Evolutionary conservation across 176 grass and related monocot species (phyloP).

Genomic region (Musa itinerans): DNA sequence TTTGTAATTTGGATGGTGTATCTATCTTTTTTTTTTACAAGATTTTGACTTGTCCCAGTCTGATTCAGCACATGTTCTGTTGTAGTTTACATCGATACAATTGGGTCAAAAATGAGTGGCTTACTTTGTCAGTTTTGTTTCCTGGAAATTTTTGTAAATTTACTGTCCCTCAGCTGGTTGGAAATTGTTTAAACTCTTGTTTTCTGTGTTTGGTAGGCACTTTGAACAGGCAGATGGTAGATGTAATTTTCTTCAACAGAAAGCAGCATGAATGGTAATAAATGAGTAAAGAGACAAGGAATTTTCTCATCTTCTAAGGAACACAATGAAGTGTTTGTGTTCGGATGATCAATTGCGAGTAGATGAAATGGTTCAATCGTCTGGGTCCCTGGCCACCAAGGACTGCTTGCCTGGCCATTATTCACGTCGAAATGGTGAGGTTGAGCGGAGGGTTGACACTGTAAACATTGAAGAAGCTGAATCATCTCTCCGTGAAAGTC

Average conservation of each 20-base stretch:
- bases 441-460: conserved; percentile 37
- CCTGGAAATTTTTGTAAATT: not conserved
- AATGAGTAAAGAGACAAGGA: conserved; percentile 16
- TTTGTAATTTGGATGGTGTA: too few species aligned
- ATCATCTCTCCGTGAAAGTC: conserved; percentile 65
- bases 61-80: too few species aligned
- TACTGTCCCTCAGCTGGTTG: not conserved
- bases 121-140: not conserved
- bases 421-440: conserved; percentile 38
- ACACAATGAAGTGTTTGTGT: conserved; percentile 85
- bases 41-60: too few species aligned
- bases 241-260: conserved; percentile 3
- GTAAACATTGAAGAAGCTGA: conserved; percentile 80
- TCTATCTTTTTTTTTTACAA: too few species aligned
- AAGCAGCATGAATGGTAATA: conserved; percentile 1
- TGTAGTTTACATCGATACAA: too few species aligned
- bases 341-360: conserved; percentile 74
- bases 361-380: conserved; percentile 44
- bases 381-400: conserved; percentile 40
- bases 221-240: not conserved
- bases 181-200: not conserved
- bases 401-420: conserved; percentile 34
- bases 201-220: not conserved
- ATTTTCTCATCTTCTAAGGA: conserved; percentile 5
- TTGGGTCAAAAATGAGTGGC: not conserved